A percentile compares a stretch with the other conserved stretches of the same genome.
Conservation (phyloP, 2,329 filamentous ascomycete species). For the Aspergillus neotritici region DNA sequence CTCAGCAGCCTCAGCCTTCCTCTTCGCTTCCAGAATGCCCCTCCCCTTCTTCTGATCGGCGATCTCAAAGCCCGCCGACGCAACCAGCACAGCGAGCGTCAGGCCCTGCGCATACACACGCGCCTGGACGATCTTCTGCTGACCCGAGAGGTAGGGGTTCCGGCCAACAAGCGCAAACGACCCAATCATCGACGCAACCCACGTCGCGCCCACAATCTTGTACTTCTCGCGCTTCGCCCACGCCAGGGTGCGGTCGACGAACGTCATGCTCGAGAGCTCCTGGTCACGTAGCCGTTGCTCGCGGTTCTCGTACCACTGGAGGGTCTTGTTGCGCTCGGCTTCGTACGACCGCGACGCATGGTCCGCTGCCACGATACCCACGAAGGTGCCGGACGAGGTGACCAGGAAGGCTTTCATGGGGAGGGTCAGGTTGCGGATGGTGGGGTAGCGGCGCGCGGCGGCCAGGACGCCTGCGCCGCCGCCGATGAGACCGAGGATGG, state of each 20-base stretch:
- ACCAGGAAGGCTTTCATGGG: conserved; percentile 90
- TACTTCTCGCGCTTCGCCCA: conserved; percentile 81
- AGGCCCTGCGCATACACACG: conserved; percentile 90
- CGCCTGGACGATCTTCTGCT: conserved; percentile 89
- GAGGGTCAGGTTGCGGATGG: conserved; percentile 74
- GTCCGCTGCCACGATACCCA: conserved; percentile 84
- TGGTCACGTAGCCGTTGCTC: conserved; percentile 53
- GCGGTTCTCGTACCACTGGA: conserved; percentile 59
- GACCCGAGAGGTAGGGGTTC: conserved; percentile 65
- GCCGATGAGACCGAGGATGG: conserved; percentile 58
- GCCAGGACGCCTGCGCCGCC: conserved; percentile 63
- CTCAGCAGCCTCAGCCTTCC: conserved; percentile 74
- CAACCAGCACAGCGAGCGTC: conserved; percentile 76
- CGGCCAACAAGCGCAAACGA: conserved; percentile 71
- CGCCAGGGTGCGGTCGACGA: conserved; percentile 57
- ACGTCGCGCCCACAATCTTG: conserved; percentile 73
- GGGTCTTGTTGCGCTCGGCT: conserved; percentile 60
- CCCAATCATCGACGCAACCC: conserved; percentile 73
- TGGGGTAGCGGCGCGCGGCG: conserved; percentile 65
- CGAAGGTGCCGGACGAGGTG: conserved; percentile 74
- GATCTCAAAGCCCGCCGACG: conserved; percentile 76
- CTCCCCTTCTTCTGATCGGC: conserved; percentile 69
- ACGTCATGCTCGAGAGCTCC: conserved; percentile 51
- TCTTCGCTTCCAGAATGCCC: conserved; percentile 43
- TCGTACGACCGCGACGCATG: conserved; percentile 66